These are phyloP conservation scores for Gryganskiella cystojenkinii DNA, from an alignment of 192 early-diverging fungal species.

Conservation along the genomic window DNA sequence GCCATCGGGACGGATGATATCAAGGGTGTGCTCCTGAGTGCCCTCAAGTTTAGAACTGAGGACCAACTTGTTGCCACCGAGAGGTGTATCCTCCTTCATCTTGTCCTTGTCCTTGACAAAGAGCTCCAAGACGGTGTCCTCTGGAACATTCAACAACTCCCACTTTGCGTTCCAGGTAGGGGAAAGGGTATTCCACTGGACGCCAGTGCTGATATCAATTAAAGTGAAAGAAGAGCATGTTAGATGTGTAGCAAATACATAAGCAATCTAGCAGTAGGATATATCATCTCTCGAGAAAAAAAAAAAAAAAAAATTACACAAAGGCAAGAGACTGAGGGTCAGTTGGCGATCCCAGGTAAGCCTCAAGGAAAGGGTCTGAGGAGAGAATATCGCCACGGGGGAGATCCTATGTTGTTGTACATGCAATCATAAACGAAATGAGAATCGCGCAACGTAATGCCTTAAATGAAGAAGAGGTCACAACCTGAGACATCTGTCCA, in stretches of 20 bases:
- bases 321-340: conserved; percentile 21
- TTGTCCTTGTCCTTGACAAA: conserved; percentile 44
- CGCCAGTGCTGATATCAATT: conserved; percentile 22
- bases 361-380: conserved; percentile 37
- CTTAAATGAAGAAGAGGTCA: not conserved
- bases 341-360: conserved; percentile 22
- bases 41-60: conserved; percentile 23
- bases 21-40: conserved; percentile 22
- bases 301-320: conserved; percentile 10
- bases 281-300: not conserved
- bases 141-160: conserved; percentile 27
- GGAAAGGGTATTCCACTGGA: conserved; percentile 40
- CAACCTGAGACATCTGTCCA: not conserved
- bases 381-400: conserved; percentile 37
- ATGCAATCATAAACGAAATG: not conserved
- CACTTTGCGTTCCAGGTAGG: conserved; percentile 42
- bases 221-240: not conserved
- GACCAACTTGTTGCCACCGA: conserved; percentile 15
- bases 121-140: conserved; percentile 19
- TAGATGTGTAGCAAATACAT: not conserved
- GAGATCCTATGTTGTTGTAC: conserved; percentile 21
- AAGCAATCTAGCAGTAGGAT: not conserved
- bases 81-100: conserved; percentile 43
- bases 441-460: not conserved
- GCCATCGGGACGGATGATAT: conserved; percentile 26